Base-by-base conservation (phyloP, 2,329 filamentous ascomycete species). In the Dothistroma septosporum region DNA sequence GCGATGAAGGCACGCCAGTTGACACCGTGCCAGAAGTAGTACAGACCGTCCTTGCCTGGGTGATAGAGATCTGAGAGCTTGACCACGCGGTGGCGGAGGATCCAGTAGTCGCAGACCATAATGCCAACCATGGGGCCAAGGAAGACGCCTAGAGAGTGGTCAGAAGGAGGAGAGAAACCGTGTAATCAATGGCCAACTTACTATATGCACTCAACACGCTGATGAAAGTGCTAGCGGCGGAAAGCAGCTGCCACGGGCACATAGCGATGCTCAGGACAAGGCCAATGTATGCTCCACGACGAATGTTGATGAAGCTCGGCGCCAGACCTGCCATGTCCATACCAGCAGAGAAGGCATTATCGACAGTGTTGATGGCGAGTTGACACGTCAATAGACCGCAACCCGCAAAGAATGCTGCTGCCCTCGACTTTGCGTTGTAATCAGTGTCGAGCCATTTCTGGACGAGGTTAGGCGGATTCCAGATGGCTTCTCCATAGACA, bases 321-420 rank as follows among this genome's bases (percentile, higher is more conserved):
- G 79, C 79, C 0, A 84, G 70, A 0, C 78, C 80, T 0, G 82
- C 78, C 53, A 85, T 72, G 65, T 85, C 84, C 75, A 85, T 83
- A 6, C 83, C 83, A 2, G 77, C 76, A 0, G 78, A 78, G 64
- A 82, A 76, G 1, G 77, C 76, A 64, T 84, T 84, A 56, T 79
- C 74, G 44, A 80, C 75, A 10, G 76, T 72, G 62, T 72, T 73
- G 64, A 80, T 76, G 5, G 76, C 79, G 22, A 83, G 71, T 63
- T 81, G 78, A 11, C 74, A 78, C 1, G 78, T 70, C 1, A 80
- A 74, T 1, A 82, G 71, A 0, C 77, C 79, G 8, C 77, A 64
- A 2, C 76, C 76, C 22, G 76, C 76, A 66, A 83, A 82, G 68
- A 81, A 80, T 3, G 76, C 76, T 0, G 72, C 78, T 1, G 79